These are phyloP conservation scores for Penicillium egyptiacum DNA, from an alignment of 495 filamentous ascomycete genomes.

Conservation along the genomic window DNA sequence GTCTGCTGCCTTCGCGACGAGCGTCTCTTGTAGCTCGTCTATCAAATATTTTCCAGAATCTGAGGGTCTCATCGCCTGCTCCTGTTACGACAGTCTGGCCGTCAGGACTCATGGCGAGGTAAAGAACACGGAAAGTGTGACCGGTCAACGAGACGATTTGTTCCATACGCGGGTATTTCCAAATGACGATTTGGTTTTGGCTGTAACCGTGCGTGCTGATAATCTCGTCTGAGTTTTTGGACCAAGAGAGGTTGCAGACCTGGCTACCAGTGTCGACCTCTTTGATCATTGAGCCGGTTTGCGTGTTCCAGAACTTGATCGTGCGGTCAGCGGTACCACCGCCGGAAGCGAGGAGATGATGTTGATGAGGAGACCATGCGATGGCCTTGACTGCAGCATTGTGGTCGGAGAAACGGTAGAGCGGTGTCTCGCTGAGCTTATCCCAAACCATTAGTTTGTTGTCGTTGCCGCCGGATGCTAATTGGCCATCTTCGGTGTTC, in stretches of 20 bases:
- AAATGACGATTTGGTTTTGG: conserved; percentile 97
- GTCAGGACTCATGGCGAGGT: conserved; percentile 95
- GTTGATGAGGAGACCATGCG: conserved; percentile 97
- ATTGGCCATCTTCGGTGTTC: conserved; percentile 92
- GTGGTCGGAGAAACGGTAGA: conserved; percentile 91
- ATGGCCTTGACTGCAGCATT: conserved; percentile 96
- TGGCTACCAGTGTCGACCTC: conserved; percentile 95
- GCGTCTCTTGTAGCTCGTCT: conserved; percentile 57
- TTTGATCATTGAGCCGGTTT: conserved; percentile 70
- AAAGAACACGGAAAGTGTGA: conserved; percentile 93
- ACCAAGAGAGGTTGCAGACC: conserved; percentile 96
- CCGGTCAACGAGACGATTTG: conserved; percentile 93
- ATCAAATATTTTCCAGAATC: conserved; percentile 96
- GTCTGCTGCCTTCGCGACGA: conserved; percentile 53
- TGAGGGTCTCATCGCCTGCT: conserved; percentile 90
- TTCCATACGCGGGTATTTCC: conserved; percentile 98
- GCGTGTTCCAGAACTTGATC: conserved; percentile 97
- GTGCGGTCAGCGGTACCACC: conserved; percentile 93
- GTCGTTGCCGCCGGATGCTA: conserved; percentile 97
- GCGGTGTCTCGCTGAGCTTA: conserved; percentile 78
- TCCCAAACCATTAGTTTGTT: conserved; percentile 99
- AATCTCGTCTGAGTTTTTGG: conserved; percentile 92
- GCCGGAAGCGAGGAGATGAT: conserved; percentile 88
- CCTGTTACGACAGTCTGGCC: conserved; percentile 92
- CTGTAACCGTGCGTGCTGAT: conserved; percentile 97